Evolutionary conservation across 345 rosid species (phyloP).

Genomic region (Odontarrhena argentea): DNA sequence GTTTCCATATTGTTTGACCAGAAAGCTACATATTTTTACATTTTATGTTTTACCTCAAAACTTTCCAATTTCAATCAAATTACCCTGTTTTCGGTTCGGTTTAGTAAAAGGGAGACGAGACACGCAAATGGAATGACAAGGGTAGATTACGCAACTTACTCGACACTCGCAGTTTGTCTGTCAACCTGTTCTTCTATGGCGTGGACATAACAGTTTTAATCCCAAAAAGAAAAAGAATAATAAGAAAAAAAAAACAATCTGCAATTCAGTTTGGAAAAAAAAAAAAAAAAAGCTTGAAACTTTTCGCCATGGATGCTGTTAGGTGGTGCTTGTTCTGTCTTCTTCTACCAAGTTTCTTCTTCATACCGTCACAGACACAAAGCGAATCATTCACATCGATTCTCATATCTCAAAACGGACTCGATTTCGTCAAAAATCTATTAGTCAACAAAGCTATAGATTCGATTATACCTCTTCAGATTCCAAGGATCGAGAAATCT

Average conservation of each 20-base stretch:
- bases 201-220: not conserved
- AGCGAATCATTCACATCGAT: conserved; percentile 72
- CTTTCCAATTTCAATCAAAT: conserved; percentile 14
- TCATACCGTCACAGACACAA: conserved; percentile 36
- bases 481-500: conserved; percentile 63
- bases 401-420: conserved; percentile 71
- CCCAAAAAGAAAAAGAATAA: too few species aligned
- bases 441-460: conserved; percentile 70
- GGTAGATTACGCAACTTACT: conserved; percentile 28
- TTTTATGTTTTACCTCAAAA: conserved; percentile 16
- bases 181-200: conserved; percentile 24
- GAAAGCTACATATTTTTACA: not conserved
- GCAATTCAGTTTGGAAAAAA: not conserved
- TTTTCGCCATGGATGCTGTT: conserved; percentile 38
- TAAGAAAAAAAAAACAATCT: not conserved
- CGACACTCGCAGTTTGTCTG: not conserved
- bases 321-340: conserved; percentile 37
- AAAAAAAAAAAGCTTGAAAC: not conserved
- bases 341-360: conserved; percentile 37
- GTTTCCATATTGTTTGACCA: conserved; percentile 4
- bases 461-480: conserved; percentile 65
- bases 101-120: not conserved
- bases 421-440: conserved; percentile 78
- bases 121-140: conserved; percentile 27
- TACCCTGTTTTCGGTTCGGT: not conserved